Percentiles rank a stretch among this genome's conserved stretches.
phyloP scores from a whole-genome alignment of 768 basidiomycete genomes.

The Boletus subparvulus region DNA sequence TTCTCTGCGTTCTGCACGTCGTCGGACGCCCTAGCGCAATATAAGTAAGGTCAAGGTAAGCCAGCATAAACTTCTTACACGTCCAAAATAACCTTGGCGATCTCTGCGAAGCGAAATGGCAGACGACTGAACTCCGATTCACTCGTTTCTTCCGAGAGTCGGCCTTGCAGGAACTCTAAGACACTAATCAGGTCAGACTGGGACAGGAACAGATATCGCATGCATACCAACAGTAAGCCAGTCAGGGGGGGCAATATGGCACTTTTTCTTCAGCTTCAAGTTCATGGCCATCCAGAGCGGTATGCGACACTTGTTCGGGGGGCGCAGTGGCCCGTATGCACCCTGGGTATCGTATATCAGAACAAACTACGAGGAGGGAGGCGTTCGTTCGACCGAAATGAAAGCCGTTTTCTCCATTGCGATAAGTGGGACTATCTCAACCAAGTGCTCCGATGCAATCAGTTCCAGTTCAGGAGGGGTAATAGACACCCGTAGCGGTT shows the following conservation, averaged over 20 bases:
- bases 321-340: constrained; percentile 88
- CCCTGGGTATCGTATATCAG: constrained; percentile 51
- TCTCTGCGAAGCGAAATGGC: constrained; percentile 87
- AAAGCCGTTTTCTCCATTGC: constrained; percentile 90
- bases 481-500: constrained; percentile 64
- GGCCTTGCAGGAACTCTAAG: constrained; percentile 77
- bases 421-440: constrained; percentile 87
- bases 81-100: constrained; percentile 90
- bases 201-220: neutral
- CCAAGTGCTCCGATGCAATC: constrained; percentile 77
- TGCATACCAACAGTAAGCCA: constrained; percentile 85
- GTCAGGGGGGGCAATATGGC: constrained; percentile 83
- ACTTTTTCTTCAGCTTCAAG: constrained; percentile 92
- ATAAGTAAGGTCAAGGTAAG: neutral
- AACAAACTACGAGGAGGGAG: constrained; percentile 5
- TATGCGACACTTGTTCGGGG: constrained; percentile 81
- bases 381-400: constrained; percentile 64
- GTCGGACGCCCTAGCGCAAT: constrained; percentile 70
- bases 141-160: constrained; percentile 72
- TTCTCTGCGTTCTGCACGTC: constrained; percentile 85
- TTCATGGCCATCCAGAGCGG: constrained; percentile 97
- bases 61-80: constrained; percentile 53
- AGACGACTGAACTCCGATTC: constrained; percentile 72
- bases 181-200: neutral
- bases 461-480: constrained; percentile 87